Percentiles rank a stretch among this genome's conserved stretches.
phyloP scores from a whole-genome alignment of 208 protist species.

The Crithidia brevicula region DNA sequence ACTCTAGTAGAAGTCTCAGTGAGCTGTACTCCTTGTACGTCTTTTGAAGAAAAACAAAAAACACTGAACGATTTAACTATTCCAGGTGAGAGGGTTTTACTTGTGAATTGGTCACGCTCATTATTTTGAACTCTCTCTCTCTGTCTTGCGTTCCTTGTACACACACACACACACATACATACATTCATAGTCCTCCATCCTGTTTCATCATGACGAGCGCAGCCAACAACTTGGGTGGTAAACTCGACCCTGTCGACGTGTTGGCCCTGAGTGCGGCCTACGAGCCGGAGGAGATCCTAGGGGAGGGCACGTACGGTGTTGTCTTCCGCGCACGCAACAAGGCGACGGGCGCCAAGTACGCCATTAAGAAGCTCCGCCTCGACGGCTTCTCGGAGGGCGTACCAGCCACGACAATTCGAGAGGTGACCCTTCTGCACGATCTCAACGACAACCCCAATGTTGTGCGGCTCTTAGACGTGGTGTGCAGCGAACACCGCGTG shows the following conservation, averaged over 20 bases:
- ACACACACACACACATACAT: too few relatives aligned
- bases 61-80: too few relatives aligned
- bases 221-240: slow-evolving; percentile 36
- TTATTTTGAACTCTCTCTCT: too few relatives aligned
- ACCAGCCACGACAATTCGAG: slow-evolving; percentile 91
- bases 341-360: slow-evolving; percentile 66
- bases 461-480: slow-evolving; percentile 94
- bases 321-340: slow-evolving; percentile 86
- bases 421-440: slow-evolving; percentile 92
- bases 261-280: slow-evolving; percentile 51
- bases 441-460: slow-evolving; percentile 91
- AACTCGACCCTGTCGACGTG: slow-evolving; percentile 61
- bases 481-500: slow-evolving; percentile 95
- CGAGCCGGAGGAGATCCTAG: slow-evolving; percentile 80
- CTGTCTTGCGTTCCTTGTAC: too few relatives aligned
- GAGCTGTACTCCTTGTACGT: too few relatives aligned
- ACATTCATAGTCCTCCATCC: too few relatives aligned
- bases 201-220: slow-evolving; percentile 9
- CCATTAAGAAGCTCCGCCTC: slow-evolving; percentile 83
- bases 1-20: too few relatives aligned
- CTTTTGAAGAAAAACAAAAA: too few relatives aligned
- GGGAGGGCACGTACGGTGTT: slow-evolving; percentile 96
- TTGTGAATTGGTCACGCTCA: too few relatives aligned
- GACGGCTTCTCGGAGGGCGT: slow-evolving; percentile 86
- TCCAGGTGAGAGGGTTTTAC: too few relatives aligned